A percentile compares a stretch with the other conserved stretches of the same genome.
These are phyloP conservation scores for Simplicillium sp. DNA, from an alignment of 2,329 filamentous ascomycete genomes.

Conservation along the genomic window DNA sequence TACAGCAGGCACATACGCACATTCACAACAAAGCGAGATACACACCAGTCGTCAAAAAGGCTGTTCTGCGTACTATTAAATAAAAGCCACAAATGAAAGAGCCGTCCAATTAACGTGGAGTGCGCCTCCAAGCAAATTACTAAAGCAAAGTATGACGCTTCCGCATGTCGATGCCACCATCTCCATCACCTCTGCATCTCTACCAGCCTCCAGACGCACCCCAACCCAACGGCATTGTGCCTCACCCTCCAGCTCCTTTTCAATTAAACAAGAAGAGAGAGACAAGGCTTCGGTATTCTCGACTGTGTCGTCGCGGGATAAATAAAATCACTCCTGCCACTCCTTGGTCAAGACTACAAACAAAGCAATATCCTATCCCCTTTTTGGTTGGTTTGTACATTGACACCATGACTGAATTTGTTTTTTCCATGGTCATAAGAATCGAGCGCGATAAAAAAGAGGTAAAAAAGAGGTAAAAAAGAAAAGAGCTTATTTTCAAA, in stretches of 20 bases:
- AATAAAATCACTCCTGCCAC: no score
- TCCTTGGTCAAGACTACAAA: no score
- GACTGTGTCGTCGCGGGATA: not conserved
- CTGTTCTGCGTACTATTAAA: not conserved
- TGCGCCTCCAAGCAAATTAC: not conserved
- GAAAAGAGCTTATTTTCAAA: not conserved
- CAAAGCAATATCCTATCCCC: no score
- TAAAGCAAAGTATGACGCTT: not conserved
- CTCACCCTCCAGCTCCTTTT: not conserved
- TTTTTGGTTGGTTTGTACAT: not conserved
- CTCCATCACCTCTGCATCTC: no score
- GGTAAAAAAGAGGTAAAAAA: conserved; percentile 1
- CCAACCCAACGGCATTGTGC: not conserved
- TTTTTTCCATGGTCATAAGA: not conserved
- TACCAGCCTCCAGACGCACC: no score
- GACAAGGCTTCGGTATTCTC: not conserved
- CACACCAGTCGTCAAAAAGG: not conserved
- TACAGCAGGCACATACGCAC: no score
- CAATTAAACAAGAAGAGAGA: not conserved
- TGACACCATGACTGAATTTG: not conserved
- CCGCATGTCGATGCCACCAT: no score
- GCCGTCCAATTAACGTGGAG: no score
- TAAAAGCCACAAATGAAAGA: not conserved
- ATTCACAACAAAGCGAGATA: no score
- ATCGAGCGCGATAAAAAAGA: not conserved